Base-by-base conservation (phyloP, 2,329 filamentous ascomycete genomes). In the Sclerotiophoma versabilis region DNA sequence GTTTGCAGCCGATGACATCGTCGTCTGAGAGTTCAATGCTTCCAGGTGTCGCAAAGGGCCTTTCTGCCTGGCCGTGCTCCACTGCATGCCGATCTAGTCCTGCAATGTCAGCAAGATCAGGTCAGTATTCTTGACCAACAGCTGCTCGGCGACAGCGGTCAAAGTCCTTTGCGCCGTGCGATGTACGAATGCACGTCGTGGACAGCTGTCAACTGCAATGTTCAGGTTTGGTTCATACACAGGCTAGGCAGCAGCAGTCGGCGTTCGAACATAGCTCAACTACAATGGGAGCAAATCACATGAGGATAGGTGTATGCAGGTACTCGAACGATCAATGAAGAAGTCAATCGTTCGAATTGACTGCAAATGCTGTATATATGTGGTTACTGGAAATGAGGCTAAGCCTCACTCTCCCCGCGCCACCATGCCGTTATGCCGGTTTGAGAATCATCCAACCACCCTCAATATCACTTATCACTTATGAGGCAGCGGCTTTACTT, bases 331-430 rank as follows among this genome's bases (percentile, higher is more conserved):
- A 29, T 19, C 3, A 27, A 29, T 2, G 37, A 22, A 36, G 32
- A 33, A 44, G 41, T 12, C n/a, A 33, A 6, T 5, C 14, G 19
- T 52, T 20, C 34, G 27, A 22, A 17, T 11, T 15, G 45, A 30
- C 17, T 41, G 41, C 17, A 33, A 41, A 29, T 26, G 27, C 29
- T 39, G 39, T 46, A 46, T 58, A 58, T 70, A 70, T 59, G 60
- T 56, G 38, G 34, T 56, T 17, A 19, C 20, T 22, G 29, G 17
- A 30, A 43, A 32, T n/a, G 60, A 57, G 65, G 69, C 69, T 72
- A 68, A 68, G 70, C 71, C 70, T 73, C 70, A 72, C 63, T 60
- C 30, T 59, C 39, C 38, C 57, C 57, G 63, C 64, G 69, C 68
- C 69, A 68, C 64, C 42, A 47, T 54, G 37, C 51, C 52, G 57